Evolutionary conservation across 345 rosid species (phyloP), one percentile per base, ranked within the genome.

Genomic region (Mallotus nudiflorus): DNA sequence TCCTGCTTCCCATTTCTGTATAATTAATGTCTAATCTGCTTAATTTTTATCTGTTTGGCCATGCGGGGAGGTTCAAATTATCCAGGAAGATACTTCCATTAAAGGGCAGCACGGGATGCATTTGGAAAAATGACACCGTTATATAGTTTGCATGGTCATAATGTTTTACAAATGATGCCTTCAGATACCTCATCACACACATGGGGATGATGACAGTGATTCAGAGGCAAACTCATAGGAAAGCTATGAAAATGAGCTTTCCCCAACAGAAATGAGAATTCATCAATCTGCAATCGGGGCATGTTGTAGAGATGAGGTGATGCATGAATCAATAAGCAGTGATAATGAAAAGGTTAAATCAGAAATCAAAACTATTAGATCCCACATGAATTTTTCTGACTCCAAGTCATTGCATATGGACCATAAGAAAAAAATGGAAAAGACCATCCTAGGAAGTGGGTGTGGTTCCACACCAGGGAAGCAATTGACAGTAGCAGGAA

Each of bases 51-150:
- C 31, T 68, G 70, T 74, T 51, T 76, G 92, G 99, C 88, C 88
- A 63, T 87, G 85, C 69, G 98, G 96, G 66, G 98, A 95, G 85
- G 84, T 86, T 68, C 96, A 88, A 75, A 90, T 95, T 72, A 81
- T 90, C 35, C 88, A 92, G 70, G 99, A 95, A 85, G 91, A 89
- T 81, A n/a, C 62, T 76, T 62, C 94, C 99, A 48, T 59, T 89
- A 67, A n/a, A 90, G 96, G 85, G 80, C 89, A 53, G 97, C 98
- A 6, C 78, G 69, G 69, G 96, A 84, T 84, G 96, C 86, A 33
- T 77, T 80, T 85, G 92, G 88, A 66, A 85, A 84, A 67, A 75
- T 87, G 80, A 77, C 74, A 53, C 86, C 90, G 7, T 48, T 85
- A 58, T 72, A 78, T 63, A 83, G 82, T 68, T 42, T 80, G 70